Conservation (phyloP, 495 filamentous ascomycete genomes). For the Lepidopterella palustris region DNA sequence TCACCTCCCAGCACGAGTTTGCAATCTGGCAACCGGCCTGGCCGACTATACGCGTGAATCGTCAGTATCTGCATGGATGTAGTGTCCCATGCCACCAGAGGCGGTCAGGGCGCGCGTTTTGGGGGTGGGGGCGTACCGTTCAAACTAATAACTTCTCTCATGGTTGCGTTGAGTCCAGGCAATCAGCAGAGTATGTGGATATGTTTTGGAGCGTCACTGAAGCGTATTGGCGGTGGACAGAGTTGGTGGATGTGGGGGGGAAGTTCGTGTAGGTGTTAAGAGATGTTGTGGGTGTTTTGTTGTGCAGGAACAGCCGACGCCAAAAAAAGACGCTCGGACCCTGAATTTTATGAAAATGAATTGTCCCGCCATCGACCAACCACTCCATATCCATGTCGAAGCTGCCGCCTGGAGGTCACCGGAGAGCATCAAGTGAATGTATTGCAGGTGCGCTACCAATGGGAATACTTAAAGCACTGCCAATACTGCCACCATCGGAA, state of each 20-base stretch:
- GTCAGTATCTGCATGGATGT: conserved; percentile 26
- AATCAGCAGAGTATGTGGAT: conserved; percentile 5
- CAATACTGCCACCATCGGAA: background rate
- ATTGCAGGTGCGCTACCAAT: background rate
- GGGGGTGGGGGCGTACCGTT: conserved; percentile 65
- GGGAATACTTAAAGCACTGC: background rate
- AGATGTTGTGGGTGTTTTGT: conserved; percentile 26
- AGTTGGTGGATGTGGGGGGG: conserved; percentile 14
- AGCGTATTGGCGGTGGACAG: background rate
- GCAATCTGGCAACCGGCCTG: conserved; percentile 99
- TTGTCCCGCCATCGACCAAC: background rate
- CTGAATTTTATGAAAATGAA: background rate
- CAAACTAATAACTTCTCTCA: conserved; percentile 99
- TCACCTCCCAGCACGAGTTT: conserved; percentile 99
- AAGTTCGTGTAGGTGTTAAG: conserved; percentile 29
- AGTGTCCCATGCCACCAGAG: conserved; percentile 9
- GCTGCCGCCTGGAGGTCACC: background rate
- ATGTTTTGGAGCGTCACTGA: conserved; percentile 16
- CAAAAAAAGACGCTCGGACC: background rate
- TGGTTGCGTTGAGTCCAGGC: conserved; percentile 35
- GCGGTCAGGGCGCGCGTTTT: conserved; percentile 34
- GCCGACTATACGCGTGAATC: conserved; percentile 64
- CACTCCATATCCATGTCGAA: background rate
- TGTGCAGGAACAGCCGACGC: conserved; percentile 16
- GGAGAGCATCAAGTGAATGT: background rate